Conservation (phyloP, 129 eudicot species). For the Artemisia annua region DNA sequence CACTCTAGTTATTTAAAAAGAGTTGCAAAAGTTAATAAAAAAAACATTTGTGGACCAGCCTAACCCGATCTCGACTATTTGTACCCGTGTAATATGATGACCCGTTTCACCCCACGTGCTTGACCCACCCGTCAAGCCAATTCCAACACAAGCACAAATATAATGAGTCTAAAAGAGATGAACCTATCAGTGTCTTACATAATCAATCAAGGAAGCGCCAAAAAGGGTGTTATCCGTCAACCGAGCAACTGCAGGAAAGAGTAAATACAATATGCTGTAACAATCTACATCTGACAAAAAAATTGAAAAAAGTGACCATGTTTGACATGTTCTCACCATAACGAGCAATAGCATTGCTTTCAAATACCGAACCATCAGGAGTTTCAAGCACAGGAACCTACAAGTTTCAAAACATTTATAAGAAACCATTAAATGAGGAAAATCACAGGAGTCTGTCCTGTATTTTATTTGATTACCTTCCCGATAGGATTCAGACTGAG, state of each 20-base stretch:
- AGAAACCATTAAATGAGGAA: too few species aligned
- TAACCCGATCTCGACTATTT: too few species aligned
- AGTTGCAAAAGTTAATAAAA: too few species aligned
- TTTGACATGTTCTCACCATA: slow-evolving; percentile 44
- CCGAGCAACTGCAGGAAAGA: slow-evolving; percentile 47
- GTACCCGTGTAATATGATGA: too few species aligned
- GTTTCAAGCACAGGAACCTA: slow-evolving; percentile 91
- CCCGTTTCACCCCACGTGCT: too few species aligned
- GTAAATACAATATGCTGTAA: slow-evolving; percentile 12
- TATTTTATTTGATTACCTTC: not conserved
- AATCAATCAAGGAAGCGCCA: slow-evolving; percentile 68
- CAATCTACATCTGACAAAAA: not conserved
- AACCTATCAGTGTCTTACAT: slow-evolving; percentile 40
- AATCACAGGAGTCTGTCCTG: too few species aligned
- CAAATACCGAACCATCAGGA: slow-evolving; percentile 82
- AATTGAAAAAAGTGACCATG: not conserved
- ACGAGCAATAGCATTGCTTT: slow-evolving; percentile 87
- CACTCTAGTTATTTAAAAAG: too few species aligned
- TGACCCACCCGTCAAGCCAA: too few species aligned
- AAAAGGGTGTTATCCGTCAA: slow-evolving; percentile 50
- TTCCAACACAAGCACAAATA: too few species aligned
- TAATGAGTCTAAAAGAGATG: slow-evolving; percentile 1
- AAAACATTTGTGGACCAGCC: too few species aligned
- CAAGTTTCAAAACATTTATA: not conserved
- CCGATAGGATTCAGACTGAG: slow-evolving; percentile 81